Base-by-base conservation (phyloP, 2,329 filamentous ascomycete species). In the Fusarium dimerum region DNA sequence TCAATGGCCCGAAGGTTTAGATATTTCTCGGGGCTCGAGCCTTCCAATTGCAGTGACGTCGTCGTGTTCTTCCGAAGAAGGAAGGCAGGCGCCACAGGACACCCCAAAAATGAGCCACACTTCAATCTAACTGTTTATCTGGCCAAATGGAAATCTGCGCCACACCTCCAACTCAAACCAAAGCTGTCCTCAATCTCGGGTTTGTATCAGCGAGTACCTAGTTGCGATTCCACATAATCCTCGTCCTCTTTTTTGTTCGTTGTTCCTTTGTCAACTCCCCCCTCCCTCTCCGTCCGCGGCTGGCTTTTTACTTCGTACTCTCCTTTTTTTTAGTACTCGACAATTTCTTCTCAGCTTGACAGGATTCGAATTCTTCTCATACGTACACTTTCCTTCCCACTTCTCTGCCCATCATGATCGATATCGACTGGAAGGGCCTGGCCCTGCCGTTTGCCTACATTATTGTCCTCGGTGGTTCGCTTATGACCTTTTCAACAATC, bases 381-480 rank as follows among this genome's bases (percentile, higher is more conserved):
- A 36, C n/a, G n/a, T 36, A 36, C 11, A 36, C 10, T 40, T 34
- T n/a, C 46, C 47, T 26, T 26, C 4, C 47, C 36, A 47, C 47
- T 45, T 26, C 52, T 18, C 32, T 36, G 30, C 45, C 59, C 68
- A 70, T 60, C 53, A 83, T 83, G 78, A 73, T 82, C 62, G 72
- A 76, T 57, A 72, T 86, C 61, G 84, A 95, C 80, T 96, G 91
- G 91, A 77, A 89, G 75, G 88, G 89, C 76, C 87, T 97, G 56
- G 79, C 85, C 68, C 84, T 97, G 66, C 93, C 94, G 54, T 83
- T 97, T 68, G 87, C 90, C 75, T 99, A 99, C 75, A 81, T 99
- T 54, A 81, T 85, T 63, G 89, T 97, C 54, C 86, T 99, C 50
- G 81, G 90, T 67, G 91, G 92, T 66, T 93, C 92, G 36, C 84